Base-by-base conservation (phyloP, 2,329 filamentous ascomycete genomes). In the Diatrype stigma region DNA sequence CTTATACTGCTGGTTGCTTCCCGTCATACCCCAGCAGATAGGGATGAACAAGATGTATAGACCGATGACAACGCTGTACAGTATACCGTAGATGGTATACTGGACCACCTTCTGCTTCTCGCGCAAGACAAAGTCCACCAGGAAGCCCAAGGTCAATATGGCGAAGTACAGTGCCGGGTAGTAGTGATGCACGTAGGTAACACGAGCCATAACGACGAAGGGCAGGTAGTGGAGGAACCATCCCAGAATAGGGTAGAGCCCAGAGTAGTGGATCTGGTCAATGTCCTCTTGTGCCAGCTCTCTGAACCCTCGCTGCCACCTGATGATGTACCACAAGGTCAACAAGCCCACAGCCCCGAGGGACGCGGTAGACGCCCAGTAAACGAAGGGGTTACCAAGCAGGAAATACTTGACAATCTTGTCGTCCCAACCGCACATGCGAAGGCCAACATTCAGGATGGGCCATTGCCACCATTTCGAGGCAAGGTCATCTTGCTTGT, bases 401-500 rank as follows among this genome's bases (percentile, higher is more conserved):
- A 99, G 85, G 81, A 96, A 99, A 76, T 99, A 99, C 72, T 99
- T 99, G 75, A 96, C 85, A 59, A 90, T 91, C 63, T 85, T 84
- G 66, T 99, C 92, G 62, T 95, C 92, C 95, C 94, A 99, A 60
- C 92, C 89, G 73, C 94, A 99, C 94, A 99, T 99, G 55, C 95
- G 89, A 49, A 99, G 84, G 67, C 94, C 94, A 51, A 97, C 94
- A 63, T 97, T 79, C 38, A 99, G 84, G 56, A 99, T 84, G 19
- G 94, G 94, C 94, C 94, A 99, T 73, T 99, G 92, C 94, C 94
- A 99, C 78, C 92, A 96, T 59, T 91, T 80, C 14, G 94, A 99
- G 30, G 94, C 94, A 45, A 99, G 83, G 65, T 99, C 94, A 65
- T 99, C 94, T 71, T 99, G 94, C 81, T 99, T 99, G 70, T 99